Evolutionary conservation across 2,329 filamentous ascomycete species (phyloP).

Genomic region (Claviceps purpurea): DNA sequence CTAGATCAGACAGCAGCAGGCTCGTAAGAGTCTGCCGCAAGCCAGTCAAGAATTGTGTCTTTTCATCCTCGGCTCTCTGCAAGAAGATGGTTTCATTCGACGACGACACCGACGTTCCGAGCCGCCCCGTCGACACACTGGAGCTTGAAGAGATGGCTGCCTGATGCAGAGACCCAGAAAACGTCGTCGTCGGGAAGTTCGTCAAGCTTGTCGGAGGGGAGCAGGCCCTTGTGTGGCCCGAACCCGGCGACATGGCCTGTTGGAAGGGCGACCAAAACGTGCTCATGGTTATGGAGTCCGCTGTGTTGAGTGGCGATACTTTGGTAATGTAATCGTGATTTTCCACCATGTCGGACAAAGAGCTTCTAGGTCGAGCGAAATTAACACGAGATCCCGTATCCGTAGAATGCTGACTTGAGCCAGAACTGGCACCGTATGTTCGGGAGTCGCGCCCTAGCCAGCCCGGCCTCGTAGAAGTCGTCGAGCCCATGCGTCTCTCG

Average conservation of each 20-base stretch:
- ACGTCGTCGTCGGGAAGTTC: conserved; percentile 39
- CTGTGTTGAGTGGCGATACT: conserved; percentile 54
- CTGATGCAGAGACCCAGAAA: conserved; percentile 29
- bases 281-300: conserved; percentile 49
- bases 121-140: conserved; percentile 39
- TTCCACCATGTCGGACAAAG: conserved; percentile 53
- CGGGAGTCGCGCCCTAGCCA: conserved; percentile 41
- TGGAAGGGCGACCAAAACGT: conserved; percentile 89
- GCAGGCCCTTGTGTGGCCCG: conserved; percentile 44
- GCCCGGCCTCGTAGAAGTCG: conserved; percentile 29
- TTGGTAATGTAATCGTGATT: conserved; percentile 58
- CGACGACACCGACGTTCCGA: conserved; percentile 53
- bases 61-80: conserved; percentile 51
- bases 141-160: conserved; percentile 30
- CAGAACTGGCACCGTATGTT: conserved; percentile 33
- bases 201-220: conserved; percentile 49
- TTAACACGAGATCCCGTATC: conserved; percentile 51
- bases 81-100: conserved; percentile 54
- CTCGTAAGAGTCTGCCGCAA: conserved; percentile 71
- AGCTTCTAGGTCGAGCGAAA: conserved; percentile 40
- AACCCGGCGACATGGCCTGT: conserved; percentile 48
- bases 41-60: conserved; percentile 63
- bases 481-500: conserved; percentile 31
- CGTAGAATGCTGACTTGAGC: conserved; percentile 55
- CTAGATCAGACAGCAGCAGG: conserved; percentile 77